These are phyloP conservation scores for Russula sp. DNA, from an alignment of 768 basidiomycete genomes.

Conservation along the genomic window DNA sequence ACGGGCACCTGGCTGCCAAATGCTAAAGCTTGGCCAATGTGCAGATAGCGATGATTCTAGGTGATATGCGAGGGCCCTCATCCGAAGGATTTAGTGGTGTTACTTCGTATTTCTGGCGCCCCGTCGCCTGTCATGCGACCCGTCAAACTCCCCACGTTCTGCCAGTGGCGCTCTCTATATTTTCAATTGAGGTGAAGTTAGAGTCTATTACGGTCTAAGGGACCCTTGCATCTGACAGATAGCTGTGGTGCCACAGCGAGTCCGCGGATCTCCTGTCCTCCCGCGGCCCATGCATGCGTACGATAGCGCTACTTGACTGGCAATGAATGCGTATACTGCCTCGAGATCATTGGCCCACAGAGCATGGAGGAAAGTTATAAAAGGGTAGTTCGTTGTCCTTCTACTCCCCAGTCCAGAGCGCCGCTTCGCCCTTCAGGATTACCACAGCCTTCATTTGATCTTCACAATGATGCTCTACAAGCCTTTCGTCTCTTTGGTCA, in stretches of 20 bases:
- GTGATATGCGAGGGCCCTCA: no score
- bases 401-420: background rate
- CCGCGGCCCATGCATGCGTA: background rate
- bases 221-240: no score
- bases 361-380: background rate
- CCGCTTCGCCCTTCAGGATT: background rate
- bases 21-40: background rate
- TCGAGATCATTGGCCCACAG: background rate
- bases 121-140: no score
- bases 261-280: background rate
- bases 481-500: background rate
- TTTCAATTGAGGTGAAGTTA: no score
- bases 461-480: background rate
- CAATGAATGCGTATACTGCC: background rate
- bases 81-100: no score
- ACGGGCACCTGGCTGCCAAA: no score
- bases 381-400: background rate
- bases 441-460: no score
- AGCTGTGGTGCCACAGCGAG: background rate
- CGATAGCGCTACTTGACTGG: background rate
- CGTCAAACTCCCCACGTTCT: no score
- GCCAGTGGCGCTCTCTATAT: no score
- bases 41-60: no score
- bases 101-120: no score
- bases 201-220: no score